These are phyloP conservation scores for Syzygium oleosum DNA, from an alignment of 345 rosid species.

Conservation along the genomic window DNA sequence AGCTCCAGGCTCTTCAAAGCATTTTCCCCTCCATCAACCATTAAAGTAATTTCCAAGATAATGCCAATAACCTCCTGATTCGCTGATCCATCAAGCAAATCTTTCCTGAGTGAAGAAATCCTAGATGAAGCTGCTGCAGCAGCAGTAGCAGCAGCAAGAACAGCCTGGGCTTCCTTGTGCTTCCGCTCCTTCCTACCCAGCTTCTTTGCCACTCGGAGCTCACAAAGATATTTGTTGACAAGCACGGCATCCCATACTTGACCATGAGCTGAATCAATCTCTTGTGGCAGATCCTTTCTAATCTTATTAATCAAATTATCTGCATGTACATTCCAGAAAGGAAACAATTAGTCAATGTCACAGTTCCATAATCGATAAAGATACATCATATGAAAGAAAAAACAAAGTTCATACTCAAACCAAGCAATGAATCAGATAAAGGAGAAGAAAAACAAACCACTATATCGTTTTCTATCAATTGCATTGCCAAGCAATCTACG, in stretches of 20 bases:
- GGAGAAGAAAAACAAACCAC: conserved; percentile 35
- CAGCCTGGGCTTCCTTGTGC: conserved; percentile 96
- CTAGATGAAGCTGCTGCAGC: conserved; percentile 98
- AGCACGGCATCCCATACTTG: conserved; percentile 81
- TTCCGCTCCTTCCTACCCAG: conserved; percentile 93
- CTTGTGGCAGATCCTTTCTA: conserved; percentile 46
- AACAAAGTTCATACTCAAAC: neutral
- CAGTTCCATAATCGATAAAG: conserved; percentile 1
- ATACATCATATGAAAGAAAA: neutral
- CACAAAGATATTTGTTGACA: conserved; percentile 68
- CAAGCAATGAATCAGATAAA: neutral
- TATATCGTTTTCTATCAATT: conserved; percentile 47
- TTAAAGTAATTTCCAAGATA: neutral
- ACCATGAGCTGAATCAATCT: conserved; percentile 55
- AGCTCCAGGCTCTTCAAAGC: conserved; percentile 46
- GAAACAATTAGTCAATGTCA: neutral
- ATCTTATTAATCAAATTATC: conserved; percentile 60
- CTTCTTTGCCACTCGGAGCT: conserved; percentile 84
- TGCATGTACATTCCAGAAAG: conserved; percentile 13
- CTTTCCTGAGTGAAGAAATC: conserved; percentile 81
- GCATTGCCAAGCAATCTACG: conserved; percentile 55
- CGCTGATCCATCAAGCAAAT: conserved; percentile 53
- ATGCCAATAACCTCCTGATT: conserved; percentile 56
- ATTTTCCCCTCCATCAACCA: neutral
- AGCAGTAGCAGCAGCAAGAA: conserved; percentile 96